Percentiles rank a stretch among this genome's conserved stretches.
phyloP scores from a whole-genome alignment of 169 alveolate genomes.

The Besnoitia besnoiti region DNA sequence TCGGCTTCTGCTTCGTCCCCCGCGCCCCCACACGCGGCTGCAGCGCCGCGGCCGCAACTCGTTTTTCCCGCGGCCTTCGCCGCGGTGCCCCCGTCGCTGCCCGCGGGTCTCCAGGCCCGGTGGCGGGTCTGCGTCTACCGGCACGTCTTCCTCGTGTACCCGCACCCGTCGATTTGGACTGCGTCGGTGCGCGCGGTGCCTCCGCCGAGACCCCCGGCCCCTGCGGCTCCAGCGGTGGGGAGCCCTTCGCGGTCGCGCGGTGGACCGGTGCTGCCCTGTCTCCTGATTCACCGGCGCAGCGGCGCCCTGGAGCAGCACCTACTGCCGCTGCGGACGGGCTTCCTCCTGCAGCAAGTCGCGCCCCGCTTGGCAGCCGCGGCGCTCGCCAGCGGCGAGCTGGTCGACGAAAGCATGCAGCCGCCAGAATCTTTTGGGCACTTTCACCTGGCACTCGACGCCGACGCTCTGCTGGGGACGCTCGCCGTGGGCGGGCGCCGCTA shows the following conservation, averaged over 20 bases:
- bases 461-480: conserved; percentile 53
- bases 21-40: no score
- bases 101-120: background rate
- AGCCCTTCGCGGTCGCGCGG: background rate
- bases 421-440: conserved; percentile 33
- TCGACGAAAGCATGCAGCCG: background rate
- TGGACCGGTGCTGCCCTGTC: background rate
- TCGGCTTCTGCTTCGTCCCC: background rate
- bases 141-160: conserved; percentile 43
- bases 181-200: background rate
- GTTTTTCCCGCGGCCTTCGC: conserved; percentile 20
- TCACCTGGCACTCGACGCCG: conserved; percentile 29
- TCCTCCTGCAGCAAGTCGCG: conserved; percentile 25
- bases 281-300: background rate
- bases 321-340: conserved; percentile 37
- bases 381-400: background rate
- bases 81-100: background rate
- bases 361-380: conserved; percentile 51
- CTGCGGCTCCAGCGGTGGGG: background rate
- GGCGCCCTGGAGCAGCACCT: conserved; percentile 50
- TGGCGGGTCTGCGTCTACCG: conserved; percentile 52
- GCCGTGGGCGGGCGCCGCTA: background rate
- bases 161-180: conserved; percentile 39
- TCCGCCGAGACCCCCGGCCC: background rate
- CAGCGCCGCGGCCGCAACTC: no score